Evolutionary conservation across 768 basidiomycete genomes (phyloP).

Genomic region (Cyclocybe aegerita): DNA sequence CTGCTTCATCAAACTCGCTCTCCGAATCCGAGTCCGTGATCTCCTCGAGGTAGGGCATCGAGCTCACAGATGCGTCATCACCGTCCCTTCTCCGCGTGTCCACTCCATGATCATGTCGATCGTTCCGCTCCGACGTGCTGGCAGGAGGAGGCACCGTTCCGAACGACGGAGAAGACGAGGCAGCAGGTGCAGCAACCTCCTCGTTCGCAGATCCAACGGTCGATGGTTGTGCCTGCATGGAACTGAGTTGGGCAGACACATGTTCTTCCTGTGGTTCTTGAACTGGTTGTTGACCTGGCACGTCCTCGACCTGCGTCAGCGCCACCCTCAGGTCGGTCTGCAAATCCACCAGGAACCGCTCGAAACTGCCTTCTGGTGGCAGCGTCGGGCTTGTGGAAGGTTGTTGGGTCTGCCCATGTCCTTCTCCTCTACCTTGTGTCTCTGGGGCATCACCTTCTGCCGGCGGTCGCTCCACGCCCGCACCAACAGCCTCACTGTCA

Average conservation of each 20-base stretch:
- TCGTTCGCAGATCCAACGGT: background rate
- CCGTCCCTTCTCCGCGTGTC: constrained; percentile 3
- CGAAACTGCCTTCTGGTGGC: constrained; percentile 68
- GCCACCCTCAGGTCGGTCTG: constrained; percentile 71
- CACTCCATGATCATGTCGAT: constrained; percentile 2
- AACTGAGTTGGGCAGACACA: background rate
- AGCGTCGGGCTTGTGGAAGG: constrained; percentile 11
- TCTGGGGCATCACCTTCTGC: background rate
- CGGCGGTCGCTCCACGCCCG: background rate
- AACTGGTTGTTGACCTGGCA: background rate
- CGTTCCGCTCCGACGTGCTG: background rate
- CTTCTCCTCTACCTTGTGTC: background rate
- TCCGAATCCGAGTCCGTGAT: constrained; percentile 36
- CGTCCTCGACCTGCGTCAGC: constrained; percentile 41
- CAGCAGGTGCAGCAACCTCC: background rate
- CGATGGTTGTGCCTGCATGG: background rate
- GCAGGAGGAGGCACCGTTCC: too few species aligned
- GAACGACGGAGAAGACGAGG: background rate
- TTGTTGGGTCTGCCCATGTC: too few species aligned
- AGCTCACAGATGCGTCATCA: constrained; percentile 3
- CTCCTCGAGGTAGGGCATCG: constrained; percentile 30
- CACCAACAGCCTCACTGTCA: constrained; percentile 3
- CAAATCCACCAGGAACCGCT: constrained; percentile 76
- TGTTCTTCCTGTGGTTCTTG: background rate
- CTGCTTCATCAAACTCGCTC: constrained; percentile 27